Evolutionary conservation across 495 filamentous ascomycete species (phyloP).

Genomic region (Hypoxylon lienhwacheense): DNA sequence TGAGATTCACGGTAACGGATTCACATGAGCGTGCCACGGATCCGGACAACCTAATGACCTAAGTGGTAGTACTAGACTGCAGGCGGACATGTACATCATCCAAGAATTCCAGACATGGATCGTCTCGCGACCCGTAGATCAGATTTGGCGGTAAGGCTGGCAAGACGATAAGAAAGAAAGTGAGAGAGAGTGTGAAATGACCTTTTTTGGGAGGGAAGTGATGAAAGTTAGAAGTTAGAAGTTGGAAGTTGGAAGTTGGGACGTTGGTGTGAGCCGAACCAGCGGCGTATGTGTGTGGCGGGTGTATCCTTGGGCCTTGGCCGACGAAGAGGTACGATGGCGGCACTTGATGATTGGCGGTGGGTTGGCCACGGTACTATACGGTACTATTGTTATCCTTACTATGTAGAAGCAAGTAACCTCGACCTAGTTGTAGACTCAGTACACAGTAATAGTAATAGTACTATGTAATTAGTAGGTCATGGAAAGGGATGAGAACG

Average conservation of each 20-base stretch:
- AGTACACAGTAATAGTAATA: not conserved
- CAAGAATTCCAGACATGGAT: slow-evolving; percentile 34
- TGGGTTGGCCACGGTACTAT: slow-evolving; percentile 19
- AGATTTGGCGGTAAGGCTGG: not conserved
- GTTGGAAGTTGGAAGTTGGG: not conserved
- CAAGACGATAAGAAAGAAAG: too few species aligned
- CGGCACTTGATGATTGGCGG: slow-evolving; percentile 39
- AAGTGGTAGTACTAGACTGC: slow-evolving; percentile 7
- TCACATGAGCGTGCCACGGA: slow-evolving; percentile 25
- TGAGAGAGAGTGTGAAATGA: too few species aligned
- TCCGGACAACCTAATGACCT: slow-evolving; percentile 15
- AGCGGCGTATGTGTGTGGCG: too few species aligned
- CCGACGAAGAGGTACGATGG: slow-evolving; percentile 18
- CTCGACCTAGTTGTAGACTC: too few species aligned
- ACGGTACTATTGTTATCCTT: too few species aligned
- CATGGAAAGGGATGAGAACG: slow-evolving; percentile 29
- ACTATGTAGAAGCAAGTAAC: too few species aligned
- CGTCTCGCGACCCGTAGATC: slow-evolving; percentile 27
- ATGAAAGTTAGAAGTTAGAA: too few species aligned
- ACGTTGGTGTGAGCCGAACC: slow-evolving; percentile 23
- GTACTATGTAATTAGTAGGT: not conserved
- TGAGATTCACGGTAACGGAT: too few species aligned
- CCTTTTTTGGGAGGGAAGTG: too few species aligned
- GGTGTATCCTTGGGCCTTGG: slow-evolving; percentile 10
- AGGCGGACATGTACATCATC: not conserved